Evolutionary conservation across 192 early-diverging fungal genomes (phyloP).

Genomic region (Ambispora gerdemannii): DNA sequence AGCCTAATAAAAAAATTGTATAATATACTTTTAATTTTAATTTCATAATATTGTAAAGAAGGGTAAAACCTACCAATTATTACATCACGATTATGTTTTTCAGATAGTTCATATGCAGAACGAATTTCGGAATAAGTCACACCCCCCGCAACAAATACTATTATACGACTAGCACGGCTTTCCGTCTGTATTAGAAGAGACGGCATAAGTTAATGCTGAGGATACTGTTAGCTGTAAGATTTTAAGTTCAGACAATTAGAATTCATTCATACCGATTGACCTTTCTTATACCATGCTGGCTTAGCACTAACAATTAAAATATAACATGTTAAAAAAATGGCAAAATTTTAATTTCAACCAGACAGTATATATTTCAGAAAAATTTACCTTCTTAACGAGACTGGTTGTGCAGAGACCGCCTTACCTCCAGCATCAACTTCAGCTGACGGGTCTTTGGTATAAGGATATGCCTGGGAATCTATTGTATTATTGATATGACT

Average conservation of each 20-base stretch:
- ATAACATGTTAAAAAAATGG: slow-evolving; percentile 3
- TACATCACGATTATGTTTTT: slow-evolving; percentile 63
- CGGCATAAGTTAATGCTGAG: slow-evolving; percentile 13
- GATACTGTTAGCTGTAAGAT: background rate
- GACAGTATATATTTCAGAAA: slow-evolving; percentile 8
- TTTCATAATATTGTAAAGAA: background rate
- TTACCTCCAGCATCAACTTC: slow-evolving; percentile 32
- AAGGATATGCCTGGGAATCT: slow-evolving; percentile 63
- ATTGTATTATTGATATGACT: slow-evolving; percentile 54
- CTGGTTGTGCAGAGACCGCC: slow-evolving; percentile 34
- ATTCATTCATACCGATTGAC: background rate
- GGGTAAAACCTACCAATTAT: slow-evolving; percentile 53
- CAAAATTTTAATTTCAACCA: background rate
- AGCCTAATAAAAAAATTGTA: slow-evolving; percentile 46
- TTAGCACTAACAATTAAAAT: slow-evolving; percentile 8
- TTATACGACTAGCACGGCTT: slow-evolving; percentile 46
- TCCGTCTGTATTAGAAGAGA: slow-evolving; percentile 32
- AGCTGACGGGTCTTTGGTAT: slow-evolving; percentile 55
- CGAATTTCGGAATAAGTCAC: slow-evolving; percentile 70
- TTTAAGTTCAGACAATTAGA: background rate
- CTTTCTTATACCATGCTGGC: slow-evolving; percentile 22
- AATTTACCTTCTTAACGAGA: slow-evolving; percentile 41
- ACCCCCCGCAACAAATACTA: slow-evolving; percentile 81
- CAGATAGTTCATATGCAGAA: slow-evolving; percentile 62
- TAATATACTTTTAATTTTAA: background rate